These are phyloP conservation scores for Lophiotrema nucula DNA, from an alignment of 495 filamentous ascomycete species.

Conservation along the genomic window DNA sequence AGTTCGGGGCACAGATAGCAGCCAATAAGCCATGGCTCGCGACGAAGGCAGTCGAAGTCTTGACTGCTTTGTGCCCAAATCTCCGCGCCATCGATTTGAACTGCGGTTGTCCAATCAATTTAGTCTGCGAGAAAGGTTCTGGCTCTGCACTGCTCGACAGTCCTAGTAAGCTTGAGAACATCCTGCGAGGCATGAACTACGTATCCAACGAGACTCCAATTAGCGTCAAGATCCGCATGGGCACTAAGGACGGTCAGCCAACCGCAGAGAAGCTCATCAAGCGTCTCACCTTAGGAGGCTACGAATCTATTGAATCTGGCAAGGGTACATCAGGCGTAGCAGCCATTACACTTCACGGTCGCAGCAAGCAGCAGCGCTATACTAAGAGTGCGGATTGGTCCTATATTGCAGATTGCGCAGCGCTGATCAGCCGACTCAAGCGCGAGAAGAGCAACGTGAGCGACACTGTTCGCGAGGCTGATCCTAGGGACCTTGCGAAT, in stretches of 20 bases:
- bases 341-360: conserved; percentile 89
- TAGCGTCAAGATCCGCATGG: conserved; percentile 91
- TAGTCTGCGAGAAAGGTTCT: conserved; percentile 80
- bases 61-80: conserved; percentile 72
- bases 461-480: conserved; percentile 76
- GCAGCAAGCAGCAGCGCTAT: conserved; percentile 92
- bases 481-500: conserved; percentile 59
- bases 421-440: conserved; percentile 76
- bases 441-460: conserved; percentile 57
- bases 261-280: conserved; percentile 79
- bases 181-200: conserved; percentile 89
- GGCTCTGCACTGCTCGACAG: conserved; percentile 92
- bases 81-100: conserved; percentile 90
- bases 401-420: conserved; percentile 87
- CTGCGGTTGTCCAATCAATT: conserved; percentile 94
- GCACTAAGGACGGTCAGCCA: conserved; percentile 73
- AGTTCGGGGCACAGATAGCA: conserved; percentile 88
- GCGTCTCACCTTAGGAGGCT: conserved; percentile 74
- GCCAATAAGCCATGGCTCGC: conserved; percentile 86
- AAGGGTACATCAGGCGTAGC: conserved; percentile 76
- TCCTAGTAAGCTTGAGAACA: conserved; percentile 81
- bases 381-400: conserved; percentile 84
- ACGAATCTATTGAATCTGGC: conserved; percentile 60
- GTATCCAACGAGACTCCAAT: conserved; percentile 86
- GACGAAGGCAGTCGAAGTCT: conserved; percentile 77